Evolutionary conservation across 73 alveolate species (phyloP).

Genomic region (Uronychia binucleata): DNA sequence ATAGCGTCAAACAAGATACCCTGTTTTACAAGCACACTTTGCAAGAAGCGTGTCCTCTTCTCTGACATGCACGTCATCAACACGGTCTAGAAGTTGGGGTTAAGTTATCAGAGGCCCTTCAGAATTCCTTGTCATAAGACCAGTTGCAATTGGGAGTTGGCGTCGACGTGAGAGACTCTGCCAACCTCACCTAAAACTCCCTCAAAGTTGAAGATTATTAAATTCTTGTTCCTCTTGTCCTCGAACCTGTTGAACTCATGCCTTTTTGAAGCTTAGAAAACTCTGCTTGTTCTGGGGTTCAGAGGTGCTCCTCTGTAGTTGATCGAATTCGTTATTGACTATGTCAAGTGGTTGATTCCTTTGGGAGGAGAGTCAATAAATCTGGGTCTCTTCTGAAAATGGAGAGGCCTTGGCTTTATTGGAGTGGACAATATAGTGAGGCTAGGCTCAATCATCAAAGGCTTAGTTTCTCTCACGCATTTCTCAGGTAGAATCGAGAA

Average conservation of each 20-base stretch:
- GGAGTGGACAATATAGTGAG: not conserved
- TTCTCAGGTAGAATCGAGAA: not conserved
- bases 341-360: not conserved
- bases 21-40: conserved; percentile 8
- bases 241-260: not conserved
- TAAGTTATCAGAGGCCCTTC: conserved; percentile 14
- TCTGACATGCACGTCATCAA: not conserved
- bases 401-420: not conserved
- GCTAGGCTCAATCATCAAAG: not conserved
- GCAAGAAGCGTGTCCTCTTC: conserved; percentile 2
- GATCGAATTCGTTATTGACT: not conserved
- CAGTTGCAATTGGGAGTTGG: not conserved
- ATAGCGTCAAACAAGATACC: conserved; percentile 33
- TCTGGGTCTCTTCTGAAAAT: not conserved
- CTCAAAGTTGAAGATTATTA: conserved; percentile 29
- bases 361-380: not conserved
- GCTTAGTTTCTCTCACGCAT: not conserved
- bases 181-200: conserved; percentile 44
- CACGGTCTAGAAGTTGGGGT: conserved; percentile 12
- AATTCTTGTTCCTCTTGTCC: not conserved
- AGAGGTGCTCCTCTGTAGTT: not conserved
- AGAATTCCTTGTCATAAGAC: conserved; percentile 32
- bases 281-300: not conserved
- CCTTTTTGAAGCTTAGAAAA: not conserved
- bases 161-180: conserved; percentile 8